phyloP scores from a whole-genome alignment of 805 yeast genomes.

The Yamadazyma endophytica region DNA sequence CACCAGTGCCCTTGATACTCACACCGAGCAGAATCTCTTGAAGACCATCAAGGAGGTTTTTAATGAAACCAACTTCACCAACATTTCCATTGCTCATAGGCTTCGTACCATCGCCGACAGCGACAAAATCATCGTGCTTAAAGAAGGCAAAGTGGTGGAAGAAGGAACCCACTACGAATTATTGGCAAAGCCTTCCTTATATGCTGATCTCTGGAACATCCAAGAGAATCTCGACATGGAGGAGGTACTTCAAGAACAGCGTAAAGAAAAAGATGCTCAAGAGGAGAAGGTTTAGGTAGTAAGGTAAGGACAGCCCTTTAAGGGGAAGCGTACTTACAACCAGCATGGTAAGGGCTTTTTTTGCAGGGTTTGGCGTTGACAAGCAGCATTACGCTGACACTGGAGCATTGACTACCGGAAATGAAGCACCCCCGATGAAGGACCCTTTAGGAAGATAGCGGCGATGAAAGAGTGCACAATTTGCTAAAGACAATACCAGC shows the following conservation, averaged over 20 bases:
- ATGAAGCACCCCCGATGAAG: too few species aligned
- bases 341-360: too few species aligned
- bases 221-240: slow-evolving; percentile 74
- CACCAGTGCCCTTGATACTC: slow-evolving; percentile 93
- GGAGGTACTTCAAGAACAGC: slow-evolving; percentile 15
- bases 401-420: too few species aligned
- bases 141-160: slow-evolving; percentile 75
- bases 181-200: slow-evolving; percentile 56
- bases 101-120: slow-evolving; percentile 90
- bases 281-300: neutral
- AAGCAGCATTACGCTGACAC: too few species aligned
- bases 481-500: too few species aligned
- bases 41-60: slow-evolving; percentile 70
- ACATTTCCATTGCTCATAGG: slow-evolving; percentile 90
- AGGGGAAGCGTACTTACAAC: too few species aligned
- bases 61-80: slow-evolving; percentile 56
- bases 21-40: slow-evolving; percentile 83
- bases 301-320: too few species aligned
- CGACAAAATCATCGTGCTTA: slow-evolving; percentile 86
- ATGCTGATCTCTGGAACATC: slow-evolving; percentile 82
- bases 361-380: too few species aligned
- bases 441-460: too few species aligned
- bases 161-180: slow-evolving; percentile 79
- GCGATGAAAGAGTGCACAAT: too few species aligned
- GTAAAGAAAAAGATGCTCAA: slow-evolving; percentile 5